A percentile compares a stretch with the other conserved stretches of the same genome.
Conservation (phyloP, 495 filamentous ascomycete genomes). For the Melanomma pulvis-pyrius region DNA sequence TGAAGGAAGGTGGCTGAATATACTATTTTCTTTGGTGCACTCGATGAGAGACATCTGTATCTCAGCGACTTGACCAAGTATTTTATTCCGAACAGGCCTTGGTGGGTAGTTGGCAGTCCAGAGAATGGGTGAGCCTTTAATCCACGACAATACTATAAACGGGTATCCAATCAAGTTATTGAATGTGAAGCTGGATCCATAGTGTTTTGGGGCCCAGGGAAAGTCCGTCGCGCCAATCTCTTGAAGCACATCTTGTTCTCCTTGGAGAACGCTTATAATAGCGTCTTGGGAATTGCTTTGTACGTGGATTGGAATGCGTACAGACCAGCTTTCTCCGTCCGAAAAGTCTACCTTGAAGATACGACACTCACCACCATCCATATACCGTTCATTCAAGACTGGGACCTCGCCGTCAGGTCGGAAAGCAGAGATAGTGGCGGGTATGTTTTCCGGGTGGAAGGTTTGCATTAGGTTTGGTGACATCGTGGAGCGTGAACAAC, state of each 20-base stretch:
- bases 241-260: slow-evolving; percentile 10
- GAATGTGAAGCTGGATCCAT: slow-evolving; percentile 14
- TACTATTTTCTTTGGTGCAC: slow-evolving; percentile 4
- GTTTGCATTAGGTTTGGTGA: background rate
- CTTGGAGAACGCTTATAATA: slow-evolving; percentile 6
- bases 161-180: slow-evolving; percentile 5
- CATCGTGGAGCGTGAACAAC: background rate
- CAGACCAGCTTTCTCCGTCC: slow-evolving; percentile 19
- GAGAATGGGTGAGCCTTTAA: slow-evolving; percentile 4
- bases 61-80: slow-evolving; percentile 9
- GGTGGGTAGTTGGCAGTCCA: slow-evolving; percentile 4
- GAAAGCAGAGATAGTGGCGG: slow-evolving; percentile 14
- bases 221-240: slow-evolving; percentile 3
- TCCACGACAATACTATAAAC: slow-evolving; percentile 10
- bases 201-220: slow-evolving; percentile 14
- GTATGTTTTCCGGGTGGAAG: slow-evolving; percentile 20
- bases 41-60: slow-evolving; percentile 17
- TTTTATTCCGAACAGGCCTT: slow-evolving; percentile 16
- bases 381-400: slow-evolving; percentile 6
- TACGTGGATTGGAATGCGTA: slow-evolving; percentile 19
- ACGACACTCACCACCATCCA: slow-evolving; percentile 12
- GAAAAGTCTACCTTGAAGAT: slow-evolving; percentile 22
- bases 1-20: background rate
- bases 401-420: slow-evolving; percentile 9
- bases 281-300: slow-evolving; percentile 13